Evolutionary conservation across 140 eudicot genomes (phyloP).

Genomic region (Anethum foeniculum): DNA sequence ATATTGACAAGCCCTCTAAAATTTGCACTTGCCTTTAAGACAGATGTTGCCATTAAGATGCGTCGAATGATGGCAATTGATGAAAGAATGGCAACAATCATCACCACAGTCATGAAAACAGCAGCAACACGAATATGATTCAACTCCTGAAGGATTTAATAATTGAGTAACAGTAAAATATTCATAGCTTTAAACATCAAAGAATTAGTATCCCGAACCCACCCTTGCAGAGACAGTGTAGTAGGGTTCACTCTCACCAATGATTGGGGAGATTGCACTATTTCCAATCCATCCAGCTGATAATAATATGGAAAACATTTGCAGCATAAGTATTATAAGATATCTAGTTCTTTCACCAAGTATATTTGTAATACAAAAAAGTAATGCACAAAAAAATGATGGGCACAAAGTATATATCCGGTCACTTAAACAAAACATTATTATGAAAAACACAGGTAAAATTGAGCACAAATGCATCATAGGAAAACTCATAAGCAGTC

Average conservation of each 20-base stretch:
- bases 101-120: conserved; percentile 66
- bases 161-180: background rate
- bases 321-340: background rate
- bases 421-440: background rate
- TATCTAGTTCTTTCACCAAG: background rate
- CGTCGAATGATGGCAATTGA: conserved; percentile 85
- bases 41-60: conserved; percentile 81
- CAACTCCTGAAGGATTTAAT: conserved; percentile 50
- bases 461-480: background rate
- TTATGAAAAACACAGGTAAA: background rate
- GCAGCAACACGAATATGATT: conserved; percentile 73
- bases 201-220: conserved; percentile 20
- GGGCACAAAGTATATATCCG: background rate
- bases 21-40: conserved; percentile 59
- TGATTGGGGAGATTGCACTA: conserved; percentile 81
- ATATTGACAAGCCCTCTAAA: background rate
- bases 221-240: conserved; percentile 80
- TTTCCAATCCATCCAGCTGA: conserved; percentile 99
- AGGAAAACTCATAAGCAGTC: background rate
- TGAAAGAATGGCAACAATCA: conserved; percentile 64
- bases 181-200: background rate
- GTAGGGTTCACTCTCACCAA: conserved; percentile 84
- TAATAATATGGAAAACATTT: conserved; percentile 17
- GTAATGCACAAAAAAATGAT: background rate
- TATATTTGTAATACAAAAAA: background rate